Base-by-base conservation (phyloP, 2,329 filamentous ascomycete genomes). In the Pseudocercospora eumusae region DNA sequence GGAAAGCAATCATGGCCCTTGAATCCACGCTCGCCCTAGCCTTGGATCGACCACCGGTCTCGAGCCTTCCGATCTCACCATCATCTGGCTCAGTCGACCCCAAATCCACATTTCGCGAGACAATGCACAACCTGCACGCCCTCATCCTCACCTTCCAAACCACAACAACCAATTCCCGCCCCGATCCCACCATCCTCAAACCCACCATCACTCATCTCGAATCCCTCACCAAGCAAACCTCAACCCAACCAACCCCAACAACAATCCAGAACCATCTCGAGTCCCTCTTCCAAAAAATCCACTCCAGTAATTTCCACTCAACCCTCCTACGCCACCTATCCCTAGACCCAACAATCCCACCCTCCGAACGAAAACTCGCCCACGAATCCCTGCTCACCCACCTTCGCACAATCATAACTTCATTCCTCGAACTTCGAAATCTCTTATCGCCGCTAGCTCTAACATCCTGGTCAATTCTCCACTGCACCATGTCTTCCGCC, bases 31-130 rank as follows among this genome's bases (percentile, higher is more conserved):
- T 54, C 8, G 2, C 15, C 18, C 11, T 31, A 9, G 50, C 50
- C 28, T 54, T 54, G n/a, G 50, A 54, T 28, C 50, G 50, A 20
- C 50, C 44, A 47, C 18, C 44, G 9, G 44, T 47, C 44, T 47
- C 44, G 11, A 25, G 4, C n/a, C 44, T 47, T 5, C 20, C 9
- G 2, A 18, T n/a, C 4, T 6, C 36, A 40, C 2, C 36, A 40
- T 23, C 13, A 1, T 2, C 13, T 25, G 6, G 23, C 9, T 21
- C 18, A 20, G 4, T 5, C 1, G 4, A 13, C 44, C 13, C 9
- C 9, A 5, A 6, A 20, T 47, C 44, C 8, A 21, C 44, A 11
- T 47, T 47, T 18, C 44, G 20, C 44, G 9, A 47, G 2, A 10
- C n/a, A 4, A 47, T 47, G 44, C 44, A 47, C 44, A 11, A 47